Conservation (phyloP, 2,329 filamentous ascomycete genomes). For the Aspergillus flavus region DNA sequence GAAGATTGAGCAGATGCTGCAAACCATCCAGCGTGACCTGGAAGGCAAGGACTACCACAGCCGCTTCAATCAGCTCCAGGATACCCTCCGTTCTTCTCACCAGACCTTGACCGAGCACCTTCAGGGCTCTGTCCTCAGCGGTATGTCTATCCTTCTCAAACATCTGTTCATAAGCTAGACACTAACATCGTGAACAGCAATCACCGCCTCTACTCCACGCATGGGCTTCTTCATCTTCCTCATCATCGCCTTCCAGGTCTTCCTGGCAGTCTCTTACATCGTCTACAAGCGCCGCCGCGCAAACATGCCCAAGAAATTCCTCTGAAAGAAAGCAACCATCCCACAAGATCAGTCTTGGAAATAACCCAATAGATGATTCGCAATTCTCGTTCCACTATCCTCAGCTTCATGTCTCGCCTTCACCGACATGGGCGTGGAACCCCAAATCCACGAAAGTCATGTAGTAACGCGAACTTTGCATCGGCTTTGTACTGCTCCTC, state of each 20-base stretch:
- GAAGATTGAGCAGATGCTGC: constrained; percentile 55
- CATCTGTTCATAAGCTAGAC: neutral
- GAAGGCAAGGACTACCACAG: constrained; percentile 61
- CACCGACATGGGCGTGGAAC: neutral
- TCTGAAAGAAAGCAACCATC: constrained; percentile 54
- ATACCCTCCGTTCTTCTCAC: constrained; percentile 57
- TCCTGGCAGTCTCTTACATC: constrained; percentile 70
- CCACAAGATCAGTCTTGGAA: neutral
- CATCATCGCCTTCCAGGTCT: constrained; percentile 72
- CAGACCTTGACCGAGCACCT: constrained; percentile 54
- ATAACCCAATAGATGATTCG: neutral
- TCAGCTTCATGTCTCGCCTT: neutral
- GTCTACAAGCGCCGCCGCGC: constrained; percentile 78
- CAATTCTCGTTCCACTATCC: neutral
- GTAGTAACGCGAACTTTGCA: constrained; percentile 1
- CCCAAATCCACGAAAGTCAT: neutral
- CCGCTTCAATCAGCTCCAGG: constrained; percentile 57
- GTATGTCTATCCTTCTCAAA: constrained; percentile 42
- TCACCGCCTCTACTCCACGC: constrained; percentile 56
- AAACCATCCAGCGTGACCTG: constrained; percentile 56
- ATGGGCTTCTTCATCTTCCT: constrained; percentile 68
- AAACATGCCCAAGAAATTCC: constrained; percentile 85
- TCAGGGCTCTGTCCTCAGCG: constrained; percentile 51
- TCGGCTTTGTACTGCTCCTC: neutral
- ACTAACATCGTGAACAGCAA: constrained; percentile 40